Conservation (phyloP, 2,329 filamentous ascomycete genomes). For the Keithomyces neogunnii region DNA sequence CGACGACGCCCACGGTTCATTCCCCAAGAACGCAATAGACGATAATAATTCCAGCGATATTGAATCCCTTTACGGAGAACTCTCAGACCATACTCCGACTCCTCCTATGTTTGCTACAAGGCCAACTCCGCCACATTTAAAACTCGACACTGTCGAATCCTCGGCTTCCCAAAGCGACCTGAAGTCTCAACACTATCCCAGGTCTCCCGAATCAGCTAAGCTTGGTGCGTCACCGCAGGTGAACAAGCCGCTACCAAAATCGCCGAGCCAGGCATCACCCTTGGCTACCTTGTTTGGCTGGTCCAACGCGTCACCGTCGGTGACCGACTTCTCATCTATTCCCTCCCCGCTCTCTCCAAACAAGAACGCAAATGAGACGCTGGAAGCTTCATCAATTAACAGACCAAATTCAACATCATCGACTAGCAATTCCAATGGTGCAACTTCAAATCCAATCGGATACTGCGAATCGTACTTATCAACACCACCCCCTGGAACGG, state of each 20-base stretch:
- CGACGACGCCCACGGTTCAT: constrained; percentile 17
- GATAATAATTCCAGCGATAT: constrained; percentile 19
- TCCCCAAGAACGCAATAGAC: constrained; percentile 17
- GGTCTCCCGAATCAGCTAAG: constrained; percentile 19
- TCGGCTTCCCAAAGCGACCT: constrained; percentile 18
- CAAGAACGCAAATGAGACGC: constrained; percentile 26
- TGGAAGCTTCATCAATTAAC: constrained; percentile 9
- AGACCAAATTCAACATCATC: constrained; percentile 2
- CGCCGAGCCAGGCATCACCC: constrained; percentile 38
- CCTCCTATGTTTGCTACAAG: constrained; percentile 44
- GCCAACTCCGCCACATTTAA: constrained; percentile 43
- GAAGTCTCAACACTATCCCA: constrained; percentile 13
- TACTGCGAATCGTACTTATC: constrained; percentile 45
- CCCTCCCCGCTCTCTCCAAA: constrained; percentile 42
- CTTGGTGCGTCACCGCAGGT: constrained; percentile 28
- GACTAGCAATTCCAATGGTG: constrained; percentile 28
- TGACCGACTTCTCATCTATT: constrained; percentile 44
- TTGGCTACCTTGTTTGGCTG: constrained; percentile 47
- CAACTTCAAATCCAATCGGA: constrained; percentile 33
- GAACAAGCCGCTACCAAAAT: constrained; percentile 48
- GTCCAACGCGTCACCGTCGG: constrained; percentile 36
- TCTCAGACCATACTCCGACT: constrained; percentile 28
- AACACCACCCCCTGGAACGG: constrained; percentile 34
- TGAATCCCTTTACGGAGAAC: constrained; percentile 21
- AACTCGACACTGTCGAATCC: constrained; percentile 34